Conservation (phyloP, 2,329 filamentous ascomycete genomes). For the Neospermospora avenae region DNA sequence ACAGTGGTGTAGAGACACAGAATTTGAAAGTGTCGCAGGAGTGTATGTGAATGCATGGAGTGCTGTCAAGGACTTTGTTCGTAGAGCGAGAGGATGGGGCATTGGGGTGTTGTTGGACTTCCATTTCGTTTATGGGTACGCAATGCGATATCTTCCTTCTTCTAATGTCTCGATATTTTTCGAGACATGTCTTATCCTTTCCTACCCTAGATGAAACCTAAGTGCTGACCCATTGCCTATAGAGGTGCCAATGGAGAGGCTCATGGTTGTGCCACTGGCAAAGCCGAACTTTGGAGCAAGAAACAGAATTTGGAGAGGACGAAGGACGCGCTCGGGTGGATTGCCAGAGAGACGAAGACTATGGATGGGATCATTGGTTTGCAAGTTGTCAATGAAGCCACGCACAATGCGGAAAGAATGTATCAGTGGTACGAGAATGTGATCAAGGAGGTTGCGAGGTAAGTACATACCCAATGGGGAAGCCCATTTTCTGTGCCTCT, state of each 20-base stretch:
- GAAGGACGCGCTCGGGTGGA: slow-evolving; percentile 46
- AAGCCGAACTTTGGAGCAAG: slow-evolving; percentile 50
- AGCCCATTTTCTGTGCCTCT: too few relatives aligned
- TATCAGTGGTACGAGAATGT: slow-evolving; percentile 55
- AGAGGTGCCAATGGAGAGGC: slow-evolving; percentile 53
- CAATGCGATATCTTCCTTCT: too few relatives aligned
- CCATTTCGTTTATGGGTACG: slow-evolving; percentile 55
- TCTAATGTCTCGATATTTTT: too few relatives aligned
- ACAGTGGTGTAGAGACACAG: slow-evolving; percentile 46
- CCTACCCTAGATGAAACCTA: too few relatives aligned
- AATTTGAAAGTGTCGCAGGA: slow-evolving; percentile 44
- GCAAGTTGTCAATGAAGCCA: slow-evolving; percentile 56
- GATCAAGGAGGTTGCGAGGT: slow-evolving; percentile 43
- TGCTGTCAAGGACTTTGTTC: slow-evolving; percentile 45
- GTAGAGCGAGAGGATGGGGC: slow-evolving; percentile 43
- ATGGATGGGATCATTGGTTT: slow-evolving; percentile 47
- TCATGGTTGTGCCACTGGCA: slow-evolving; percentile 51
- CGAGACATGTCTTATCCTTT: too few relatives aligned
- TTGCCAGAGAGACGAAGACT: slow-evolving; percentile 44
- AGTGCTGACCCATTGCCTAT: too few relatives aligned
- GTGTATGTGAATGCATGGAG: slow-evolving; percentile 54
- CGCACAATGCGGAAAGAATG: slow-evolving; percentile 48
- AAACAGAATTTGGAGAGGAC: slow-evolving; percentile 43
- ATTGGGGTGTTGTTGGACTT: slow-evolving; percentile 57
- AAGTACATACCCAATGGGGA: too few relatives aligned